Base-by-base conservation (phyloP, 352 stramenopile species). In the Plasmopara viticola region DNA sequence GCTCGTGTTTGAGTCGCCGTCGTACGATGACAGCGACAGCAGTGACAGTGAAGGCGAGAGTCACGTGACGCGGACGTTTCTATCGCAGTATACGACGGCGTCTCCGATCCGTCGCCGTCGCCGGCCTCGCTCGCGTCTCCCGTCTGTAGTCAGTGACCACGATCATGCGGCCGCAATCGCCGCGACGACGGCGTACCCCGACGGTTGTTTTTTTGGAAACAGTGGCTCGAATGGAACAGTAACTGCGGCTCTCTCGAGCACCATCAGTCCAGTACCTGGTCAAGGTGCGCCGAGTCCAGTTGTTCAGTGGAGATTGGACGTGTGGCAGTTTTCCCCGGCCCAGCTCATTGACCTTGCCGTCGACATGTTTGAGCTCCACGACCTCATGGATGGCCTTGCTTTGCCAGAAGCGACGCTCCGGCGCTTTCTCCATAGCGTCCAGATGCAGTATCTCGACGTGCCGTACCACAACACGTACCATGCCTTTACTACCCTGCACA, bases 401-500 rank as follows among this genome's bases (percentile, higher is more conserved):
- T 64, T 95, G 5, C 62, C 59, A 3, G 60, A 62, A 37, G 60
- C 72, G 17, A 93, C 74, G 9, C 62, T 93, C 38, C 72, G 74
- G 13, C 68, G 74, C 15, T 92, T 93, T 41, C 39, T 90, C 41
- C 64, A 81, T 14, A 68, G 70, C 30, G 74, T 94, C 25, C 78
- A 84, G 53, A 64, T 58, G 7, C 71, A 86, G 58, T 94, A 94
- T 55, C 78, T 79, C 12, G 78, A 90, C 31, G 81, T 90, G 40
- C 77, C 82, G 49, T 94, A 93, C 52, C 84, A 94, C 72, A 94
- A 89, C 68, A 89, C 86, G 42, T 77, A 84, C 53, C 84, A 94
- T 66, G 84, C 72, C 9, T 87, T 93, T 58, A 70, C 82, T 12
- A 90, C 86, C 31, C 63, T 90, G 10, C 84, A 94, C 49, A 74